Percentiles rank a stretch among this genome's conserved stretches.
These are phyloP conservation scores for Clavispora carvajalis DNA, from an alignment of 805 yeast species.

Conservation along the genomic window DNA sequence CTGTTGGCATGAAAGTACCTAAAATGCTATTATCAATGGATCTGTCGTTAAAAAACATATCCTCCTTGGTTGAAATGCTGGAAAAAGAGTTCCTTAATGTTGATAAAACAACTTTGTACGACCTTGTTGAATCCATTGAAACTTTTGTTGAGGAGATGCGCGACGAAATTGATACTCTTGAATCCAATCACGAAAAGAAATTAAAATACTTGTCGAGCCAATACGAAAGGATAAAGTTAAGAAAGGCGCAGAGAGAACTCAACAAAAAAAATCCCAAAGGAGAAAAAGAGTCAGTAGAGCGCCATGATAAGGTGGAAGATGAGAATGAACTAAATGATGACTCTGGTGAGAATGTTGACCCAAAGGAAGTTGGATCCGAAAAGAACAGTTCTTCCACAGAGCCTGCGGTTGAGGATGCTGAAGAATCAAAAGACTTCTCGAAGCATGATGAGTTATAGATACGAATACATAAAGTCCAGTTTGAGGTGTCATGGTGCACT, in stretches of 20 bases:
- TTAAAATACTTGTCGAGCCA: conserved; percentile 21
- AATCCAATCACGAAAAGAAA: conserved; percentile 26
- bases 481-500: neutral
- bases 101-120: conserved; percentile 22
- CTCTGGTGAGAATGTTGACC: conserved; percentile 1
- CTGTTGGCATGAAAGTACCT: conserved; percentile 20
- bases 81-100: conserved; percentile 18
- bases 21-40: conserved; percentile 21
- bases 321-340: conserved; percentile 7
- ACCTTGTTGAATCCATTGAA: conserved; percentile 21
- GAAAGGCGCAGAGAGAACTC: conserved; percentile 28
- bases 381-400: too few relatives aligned
- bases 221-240: conserved; percentile 24
- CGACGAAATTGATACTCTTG: conserved; percentile 25
- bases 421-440: neutral
- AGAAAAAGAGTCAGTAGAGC: conserved; percentile 14
- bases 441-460: conserved; percentile 4
- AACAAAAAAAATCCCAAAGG: conserved; percentile 30
- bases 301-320: conserved; percentile 6
- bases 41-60: conserved; percentile 23
- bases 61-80: conserved; percentile 17
- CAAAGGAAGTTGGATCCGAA: conserved; percentile 1
- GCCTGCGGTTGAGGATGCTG: conserved; percentile 1
- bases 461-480: too few relatives aligned
- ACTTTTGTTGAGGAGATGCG: conserved; percentile 24